Evolutionary conservation across 176 grass and related monocot genomes (phyloP).

Genomic region (Zoysia pacifica): DNA sequence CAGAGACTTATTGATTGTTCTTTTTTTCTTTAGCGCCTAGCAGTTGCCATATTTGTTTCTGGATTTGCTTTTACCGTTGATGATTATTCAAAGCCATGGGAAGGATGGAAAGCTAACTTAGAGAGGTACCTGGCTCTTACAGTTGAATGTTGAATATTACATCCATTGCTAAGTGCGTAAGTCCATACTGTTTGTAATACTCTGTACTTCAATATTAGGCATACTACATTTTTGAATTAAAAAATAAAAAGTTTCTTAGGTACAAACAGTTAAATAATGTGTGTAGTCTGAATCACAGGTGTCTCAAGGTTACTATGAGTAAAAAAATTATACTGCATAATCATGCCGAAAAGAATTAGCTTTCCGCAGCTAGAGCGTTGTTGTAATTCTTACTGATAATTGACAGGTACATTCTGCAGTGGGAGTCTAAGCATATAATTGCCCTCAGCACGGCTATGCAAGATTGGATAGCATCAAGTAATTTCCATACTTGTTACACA

Average conservation of each 20-base stretch:
- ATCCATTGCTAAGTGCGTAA: background rate
- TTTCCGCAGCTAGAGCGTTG: slow-evolving; percentile 11
- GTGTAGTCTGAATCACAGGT: background rate
- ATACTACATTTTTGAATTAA: background rate
- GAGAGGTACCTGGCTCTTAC: slow-evolving; percentile 63
- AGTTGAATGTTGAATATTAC: slow-evolving; percentile 9
- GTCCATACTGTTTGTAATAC: background rate
- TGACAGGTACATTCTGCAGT: slow-evolving; percentile 79
- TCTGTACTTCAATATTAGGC: background rate
- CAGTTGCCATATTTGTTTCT: slow-evolving; percentile 73
- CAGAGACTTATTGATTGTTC: slow-evolving; percentile 8
- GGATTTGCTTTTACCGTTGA: slow-evolving; percentile 81
- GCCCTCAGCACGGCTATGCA: slow-evolving; percentile 81
- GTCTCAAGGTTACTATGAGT: background rate
- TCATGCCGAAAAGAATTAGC: background rate
- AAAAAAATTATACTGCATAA: background rate
- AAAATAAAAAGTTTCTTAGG: background rate
- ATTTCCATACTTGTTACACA: slow-evolving; percentile 31
- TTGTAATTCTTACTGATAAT: slow-evolving; percentile 26
- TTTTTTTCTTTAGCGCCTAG: slow-evolving; percentile 67
- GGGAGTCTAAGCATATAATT: slow-evolving; percentile 91
- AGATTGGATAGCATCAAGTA: slow-evolving; percentile 95
- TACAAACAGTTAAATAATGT: slow-evolving; percentile 8
- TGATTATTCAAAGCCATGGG: slow-evolving; percentile 88
- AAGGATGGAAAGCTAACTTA: slow-evolving; percentile 79